A percentile compares a stretch with the other conserved stretches of the same genome.
Conservation (phyloP, 2,329 filamentous ascomycete species). For the Penicillium verrucosum region DNA sequence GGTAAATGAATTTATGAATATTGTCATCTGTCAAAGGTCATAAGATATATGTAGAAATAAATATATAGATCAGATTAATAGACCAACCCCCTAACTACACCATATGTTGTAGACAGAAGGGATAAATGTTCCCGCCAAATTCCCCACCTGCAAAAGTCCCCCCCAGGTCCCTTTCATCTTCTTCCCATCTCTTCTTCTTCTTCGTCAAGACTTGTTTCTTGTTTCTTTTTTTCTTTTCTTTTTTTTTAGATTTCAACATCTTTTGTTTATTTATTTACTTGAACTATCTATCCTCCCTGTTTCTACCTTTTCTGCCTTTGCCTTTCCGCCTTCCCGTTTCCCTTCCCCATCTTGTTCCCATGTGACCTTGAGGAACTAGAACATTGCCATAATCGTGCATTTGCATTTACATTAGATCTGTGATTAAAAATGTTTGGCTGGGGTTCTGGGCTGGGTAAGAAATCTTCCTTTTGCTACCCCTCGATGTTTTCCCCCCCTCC, state of each 20-base stretch:
- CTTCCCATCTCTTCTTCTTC: not conserved
- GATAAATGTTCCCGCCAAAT: not conserved
- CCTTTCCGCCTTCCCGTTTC: not conserved
- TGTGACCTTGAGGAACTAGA: not conserved
- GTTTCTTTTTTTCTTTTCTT: not conserved
- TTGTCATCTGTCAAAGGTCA: not conserved
- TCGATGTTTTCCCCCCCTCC: not conserved
- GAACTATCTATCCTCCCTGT: not conserved
- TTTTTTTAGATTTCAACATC: not conserved
- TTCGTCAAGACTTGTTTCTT: not conserved
- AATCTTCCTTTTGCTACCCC: conserved; percentile 1
- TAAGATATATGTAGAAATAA: not conserved
- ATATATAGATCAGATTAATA: not conserved
- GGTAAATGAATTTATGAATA: not conserved
- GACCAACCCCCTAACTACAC: too few relatives aligned
- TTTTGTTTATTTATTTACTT: not conserved
- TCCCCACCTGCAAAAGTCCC: conserved; percentile 10
- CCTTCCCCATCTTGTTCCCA: not conserved
- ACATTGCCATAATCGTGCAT: conserved; percentile 7
- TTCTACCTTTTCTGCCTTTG: not conserved
- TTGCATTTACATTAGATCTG: conserved; percentile 3
- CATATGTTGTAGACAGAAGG: not conserved
- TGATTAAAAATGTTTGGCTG: conserved; percentile 33
- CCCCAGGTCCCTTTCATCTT: not conserved
- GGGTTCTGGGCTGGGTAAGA: conserved; percentile 33